Evolutionary conservation across 164 flowering plant species (phyloP).

Genomic region (Litsea cubeba): DNA sequence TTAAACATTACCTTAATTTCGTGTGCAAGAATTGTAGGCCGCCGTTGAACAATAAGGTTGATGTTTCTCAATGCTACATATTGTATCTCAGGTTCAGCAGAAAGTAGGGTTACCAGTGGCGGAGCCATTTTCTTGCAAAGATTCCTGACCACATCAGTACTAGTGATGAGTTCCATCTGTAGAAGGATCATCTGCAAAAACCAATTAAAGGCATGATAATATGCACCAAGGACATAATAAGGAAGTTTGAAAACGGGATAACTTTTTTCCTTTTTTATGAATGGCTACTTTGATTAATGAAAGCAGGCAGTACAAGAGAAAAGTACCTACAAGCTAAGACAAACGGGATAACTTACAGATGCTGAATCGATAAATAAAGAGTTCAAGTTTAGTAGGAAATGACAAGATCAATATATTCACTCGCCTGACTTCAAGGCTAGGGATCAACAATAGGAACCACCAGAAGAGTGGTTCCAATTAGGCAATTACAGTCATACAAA

Average conservation of each 20-base stretch:
- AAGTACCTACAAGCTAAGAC: neutral
- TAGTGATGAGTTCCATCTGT: slow-evolving; percentile 97
- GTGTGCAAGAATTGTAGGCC: slow-evolving; percentile 97
- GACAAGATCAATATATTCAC: neutral
- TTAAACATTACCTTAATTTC: slow-evolving; percentile 79
- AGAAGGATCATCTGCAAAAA: slow-evolving; percentile 89
- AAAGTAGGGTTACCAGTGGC: slow-evolving; percentile 96
- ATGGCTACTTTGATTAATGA: neutral
- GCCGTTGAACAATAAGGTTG: slow-evolving; percentile 91
- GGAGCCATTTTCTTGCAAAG: slow-evolving; percentile 99
- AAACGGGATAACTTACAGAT: neutral
- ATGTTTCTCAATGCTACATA: slow-evolving; percentile 97
- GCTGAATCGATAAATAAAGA: neutral
- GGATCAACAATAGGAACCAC: neutral
- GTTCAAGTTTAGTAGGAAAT: neutral
- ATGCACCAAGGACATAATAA: slow-evolving; percentile 1
- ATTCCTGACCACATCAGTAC: slow-evolving; percentile 95
- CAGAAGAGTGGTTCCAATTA: neutral
- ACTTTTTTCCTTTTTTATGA: too few species aligned
- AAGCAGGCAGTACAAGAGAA: too few species aligned
- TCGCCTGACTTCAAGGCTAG: neutral
- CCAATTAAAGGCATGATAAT: slow-evolving; percentile 7
- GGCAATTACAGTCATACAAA: neutral
- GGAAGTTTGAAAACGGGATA: neutral
- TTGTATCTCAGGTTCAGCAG: slow-evolving; percentile 99